A percentile compares a stretch with the other conserved stretches of the same genome.
These are phyloP conservation scores for Phytophthora macrochlamydospora DNA, from an alignment of 352 stramenopile species.

Conservation along the genomic window DNA sequence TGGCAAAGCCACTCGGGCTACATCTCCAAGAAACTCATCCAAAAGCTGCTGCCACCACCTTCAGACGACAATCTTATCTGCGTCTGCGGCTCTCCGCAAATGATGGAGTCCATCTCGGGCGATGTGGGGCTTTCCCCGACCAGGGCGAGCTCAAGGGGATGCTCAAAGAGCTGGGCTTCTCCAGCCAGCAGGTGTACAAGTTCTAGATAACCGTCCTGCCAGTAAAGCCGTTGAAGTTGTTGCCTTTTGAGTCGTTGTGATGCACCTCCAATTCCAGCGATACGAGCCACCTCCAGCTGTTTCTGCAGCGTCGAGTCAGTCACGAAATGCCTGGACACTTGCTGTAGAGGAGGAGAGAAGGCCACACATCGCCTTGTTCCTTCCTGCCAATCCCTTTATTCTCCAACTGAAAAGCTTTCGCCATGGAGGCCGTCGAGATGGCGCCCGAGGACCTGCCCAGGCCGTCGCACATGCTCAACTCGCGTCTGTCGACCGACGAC, in stretches of 20 bases:
- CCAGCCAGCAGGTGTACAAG: constrained; percentile 68
- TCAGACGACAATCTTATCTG: constrained; percentile 69
- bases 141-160: constrained; percentile 78
- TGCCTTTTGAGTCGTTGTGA: too few species aligned
- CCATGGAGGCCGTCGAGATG: constrained; percentile 20
- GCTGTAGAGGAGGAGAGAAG: too few species aligned
- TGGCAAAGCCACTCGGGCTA: constrained; percentile 71
- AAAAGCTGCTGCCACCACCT: constrained; percentile 68
- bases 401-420: background rate
- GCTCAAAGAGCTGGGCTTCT: constrained; percentile 75
- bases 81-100: constrained; percentile 83
- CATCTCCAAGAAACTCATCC: constrained; percentile 70
- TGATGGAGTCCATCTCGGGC: constrained; percentile 83
- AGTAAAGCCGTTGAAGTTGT: too few species aligned
- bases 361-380: too few species aligned
- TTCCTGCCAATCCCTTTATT: too few species aligned
- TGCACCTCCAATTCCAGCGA: too few species aligned
- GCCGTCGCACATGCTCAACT: constrained; percentile 36
- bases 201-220: constrained; percentile 41
- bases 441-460: constrained; percentile 14
- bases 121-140: constrained; percentile 69
- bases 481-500: constrained; percentile 29
- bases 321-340: too few species aligned
- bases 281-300: too few species aligned
- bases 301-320: too few species aligned